These are phyloP conservation scores for Annulohypoxylon bovei DNA, from an alignment of 495 filamentous ascomycete species.

Conservation along the genomic window DNA sequence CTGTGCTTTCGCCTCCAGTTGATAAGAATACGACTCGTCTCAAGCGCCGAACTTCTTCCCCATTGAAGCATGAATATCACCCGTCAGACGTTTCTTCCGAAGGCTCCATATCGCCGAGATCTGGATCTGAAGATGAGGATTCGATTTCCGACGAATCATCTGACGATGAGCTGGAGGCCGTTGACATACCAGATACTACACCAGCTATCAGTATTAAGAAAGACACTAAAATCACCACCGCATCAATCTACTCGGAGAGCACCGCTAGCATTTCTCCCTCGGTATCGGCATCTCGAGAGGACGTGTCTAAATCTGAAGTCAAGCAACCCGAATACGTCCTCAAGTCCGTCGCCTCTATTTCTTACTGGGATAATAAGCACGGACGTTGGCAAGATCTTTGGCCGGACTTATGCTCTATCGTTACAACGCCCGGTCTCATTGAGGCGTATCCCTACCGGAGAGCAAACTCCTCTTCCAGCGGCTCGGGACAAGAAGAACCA, in stretches of 20 bases:
- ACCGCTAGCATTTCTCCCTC: slow-evolving; percentile 71
- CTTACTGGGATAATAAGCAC: slow-evolving; percentile 80
- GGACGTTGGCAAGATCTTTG: slow-evolving; percentile 84
- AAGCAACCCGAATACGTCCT: slow-evolving; percentile 62
- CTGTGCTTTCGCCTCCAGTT: slow-evolving; percentile 61
- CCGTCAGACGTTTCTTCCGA: slow-evolving; percentile 77
- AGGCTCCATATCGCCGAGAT: slow-evolving; percentile 59
- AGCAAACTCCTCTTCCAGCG: slow-evolving; percentile 46
- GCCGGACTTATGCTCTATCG: slow-evolving; percentile 78
- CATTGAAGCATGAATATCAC: slow-evolving; percentile 96
- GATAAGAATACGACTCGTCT: slow-evolving; percentile 53
- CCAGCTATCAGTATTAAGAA: slow-evolving; percentile 60
- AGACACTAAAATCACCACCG: slow-evolving; percentile 26
- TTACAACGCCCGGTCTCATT: slow-evolving; percentile 84
- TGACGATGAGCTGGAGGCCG: slow-evolving; percentile 62
- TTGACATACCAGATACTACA: slow-evolving; percentile 59
- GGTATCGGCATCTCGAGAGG: slow-evolving; percentile 77
- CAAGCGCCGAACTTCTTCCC: slow-evolving; percentile 85
- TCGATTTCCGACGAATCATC: slow-evolving; percentile 57
- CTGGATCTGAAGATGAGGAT: slow-evolving; percentile 52
- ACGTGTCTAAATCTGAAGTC: slow-evolving; percentile 58
- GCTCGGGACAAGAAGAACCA: slow-evolving; percentile 49
- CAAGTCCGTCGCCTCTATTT: slow-evolving; percentile 80
- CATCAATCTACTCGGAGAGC: slow-evolving; percentile 50
- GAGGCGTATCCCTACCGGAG: slow-evolving; percentile 78